Base-by-base conservation (phyloP, 805 yeast genomes). In the Phaffomyces thermotolerans region DNA sequence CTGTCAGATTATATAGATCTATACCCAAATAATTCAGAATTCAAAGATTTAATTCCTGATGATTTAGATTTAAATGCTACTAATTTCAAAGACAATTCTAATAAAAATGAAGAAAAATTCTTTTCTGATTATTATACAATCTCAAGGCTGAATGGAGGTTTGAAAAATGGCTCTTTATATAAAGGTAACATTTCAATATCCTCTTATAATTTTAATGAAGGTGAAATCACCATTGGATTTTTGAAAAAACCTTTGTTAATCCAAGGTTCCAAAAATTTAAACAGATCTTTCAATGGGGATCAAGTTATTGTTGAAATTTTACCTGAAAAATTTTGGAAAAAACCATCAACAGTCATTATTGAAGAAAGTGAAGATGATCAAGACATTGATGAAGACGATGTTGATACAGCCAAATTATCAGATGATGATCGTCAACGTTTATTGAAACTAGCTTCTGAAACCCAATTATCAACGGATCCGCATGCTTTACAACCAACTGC, bases 241-340 rank as follows among this genome's bases (percentile, higher is more conserved):
- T 81, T 87, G 57, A 81, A 87, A 36, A 84, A 81, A 59, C 97
- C 97, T 1, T 70, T 93, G 27, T 68, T 91, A 34, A 69, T 93
- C 33, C 65, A 84, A 12, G 99, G 99, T 0, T 73, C 90, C 38
- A 86, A 85, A 56, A 81, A 81, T 60, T 65, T 93, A 53, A 93
- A 93, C 62, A 79, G 99, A 63, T 84, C 91, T 0, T 91, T 91
- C 67, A 87, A 86, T 54, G 90, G 96, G 24, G 99, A 93, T 58
- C 75, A 79, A 32, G 98, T 93, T 27, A 85, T 89, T 37, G 88
- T 93, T 6, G 98, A 93, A 63, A 67, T 93, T 36, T 69, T 93
- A 36, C 96, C 98, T 1, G 77, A 85, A 51, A 69, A 73, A 25
- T 79, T 85, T 58, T 93, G 99, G 99, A 81, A 84, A 54, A 80